A percentile compares a stretch with the other conserved stretches of the same genome.
Conservation (phyloP, 1,284 basidiomycete species). For the Malassezia globosa region DNA sequence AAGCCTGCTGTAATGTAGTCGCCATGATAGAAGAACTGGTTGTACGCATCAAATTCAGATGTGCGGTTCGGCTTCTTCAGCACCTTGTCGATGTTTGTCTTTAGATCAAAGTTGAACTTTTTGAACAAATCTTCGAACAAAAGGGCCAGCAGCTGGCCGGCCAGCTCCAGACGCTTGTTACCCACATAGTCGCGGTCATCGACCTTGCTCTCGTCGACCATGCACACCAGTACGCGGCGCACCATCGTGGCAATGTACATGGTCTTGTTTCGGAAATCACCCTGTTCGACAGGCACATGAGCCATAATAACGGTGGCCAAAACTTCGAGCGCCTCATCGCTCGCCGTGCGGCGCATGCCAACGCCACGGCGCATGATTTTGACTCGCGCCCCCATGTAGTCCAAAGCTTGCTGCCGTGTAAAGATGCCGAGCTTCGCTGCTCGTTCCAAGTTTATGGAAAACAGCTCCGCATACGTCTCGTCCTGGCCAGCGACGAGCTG, state of each 20-base stretch:
- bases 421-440: slow-evolving; percentile 60
- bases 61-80: slow-evolving; percentile 93
- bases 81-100: slow-evolving; percentile 92
- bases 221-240: slow-evolving; percentile 84
- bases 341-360: slow-evolving; percentile 64
- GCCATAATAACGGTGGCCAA: slow-evolving; percentile 93
- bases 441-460: slow-evolving; percentile 87
- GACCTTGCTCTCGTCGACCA: slow-evolving; percentile 91
- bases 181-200: slow-evolving; percentile 99
- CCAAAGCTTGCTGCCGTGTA: slow-evolving; percentile 84
- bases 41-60: slow-evolving; percentile 87
- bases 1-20: slow-evolving; percentile 94
- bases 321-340: slow-evolving; percentile 91
- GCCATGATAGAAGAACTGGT: slow-evolving; percentile 70
- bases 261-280: slow-evolving; percentile 88
- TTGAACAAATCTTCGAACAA: slow-evolving; percentile 98
- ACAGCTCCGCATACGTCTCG: slow-evolving; percentile 75
- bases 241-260: slow-evolving; percentile 99
- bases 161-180: slow-evolving; percentile 94
- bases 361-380: slow-evolving; percentile 68
- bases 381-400: slow-evolving; percentile 85
- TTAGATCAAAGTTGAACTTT: slow-evolving; percentile 93
- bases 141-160: slow-evolving; percentile 86
- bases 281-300: slow-evolving; percentile 80
- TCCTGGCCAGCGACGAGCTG: slow-evolving; percentile 85